These are phyloP conservation scores for Cucumis cinereus DNA, from an alignment of 306 rosid genomes.

Conservation along the genomic window DNA sequence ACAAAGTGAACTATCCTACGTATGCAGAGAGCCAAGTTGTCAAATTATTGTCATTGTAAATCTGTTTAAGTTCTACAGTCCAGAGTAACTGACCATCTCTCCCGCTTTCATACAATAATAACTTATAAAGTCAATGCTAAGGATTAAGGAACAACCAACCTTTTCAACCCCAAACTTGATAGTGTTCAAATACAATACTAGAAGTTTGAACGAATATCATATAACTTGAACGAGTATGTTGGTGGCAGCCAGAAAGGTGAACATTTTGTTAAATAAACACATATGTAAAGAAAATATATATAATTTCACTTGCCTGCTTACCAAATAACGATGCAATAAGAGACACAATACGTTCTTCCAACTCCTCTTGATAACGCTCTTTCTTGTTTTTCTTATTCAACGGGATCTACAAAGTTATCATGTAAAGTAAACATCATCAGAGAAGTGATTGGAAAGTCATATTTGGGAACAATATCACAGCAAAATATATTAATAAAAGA, in stretches of 20 bases:
- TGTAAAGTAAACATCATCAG: slow-evolving; percentile 12
- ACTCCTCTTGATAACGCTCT: slow-evolving; percentile 79
- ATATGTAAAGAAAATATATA: neutral
- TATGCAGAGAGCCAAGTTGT: neutral
- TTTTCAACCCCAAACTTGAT: neutral
- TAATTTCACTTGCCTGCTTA: slow-evolving; percentile 60
- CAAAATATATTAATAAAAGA: neutral
- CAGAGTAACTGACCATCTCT: neutral
- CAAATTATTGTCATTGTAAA: neutral
- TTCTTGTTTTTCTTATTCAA: slow-evolving; percentile 71
- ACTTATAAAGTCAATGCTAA: neutral
- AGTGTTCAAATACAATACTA: neutral
- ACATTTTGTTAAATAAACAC: neutral
- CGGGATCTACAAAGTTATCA: slow-evolving; percentile 39
- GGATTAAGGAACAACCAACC: neutral
- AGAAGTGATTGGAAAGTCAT: neutral
- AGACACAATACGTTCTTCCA: slow-evolving; percentile 85
- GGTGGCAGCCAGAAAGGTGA: neutral
- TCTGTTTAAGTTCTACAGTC: neutral
- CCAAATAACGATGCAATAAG: slow-evolving; percentile 87
- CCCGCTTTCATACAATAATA: neutral
- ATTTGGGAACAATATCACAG: neutral
- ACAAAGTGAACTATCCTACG: neutral
- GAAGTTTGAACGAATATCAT: neutral
- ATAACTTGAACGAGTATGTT: neutral